Conservation (phyloP, 208 protist genomes). For the Endotrypanum monterogeii region DNA sequence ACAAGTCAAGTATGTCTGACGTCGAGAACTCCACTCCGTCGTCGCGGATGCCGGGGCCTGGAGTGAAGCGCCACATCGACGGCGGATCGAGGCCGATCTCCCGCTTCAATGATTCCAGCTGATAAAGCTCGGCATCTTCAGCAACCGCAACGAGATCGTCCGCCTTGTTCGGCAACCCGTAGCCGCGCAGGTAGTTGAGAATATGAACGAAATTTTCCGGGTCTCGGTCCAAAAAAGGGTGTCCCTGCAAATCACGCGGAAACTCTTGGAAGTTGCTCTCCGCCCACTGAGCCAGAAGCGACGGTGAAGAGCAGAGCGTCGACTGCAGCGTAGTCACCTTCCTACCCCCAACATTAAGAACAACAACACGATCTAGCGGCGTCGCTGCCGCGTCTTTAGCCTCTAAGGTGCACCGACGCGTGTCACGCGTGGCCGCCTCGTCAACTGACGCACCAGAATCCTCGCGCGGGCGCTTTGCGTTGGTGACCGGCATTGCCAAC, state of each 20-base stretch:
- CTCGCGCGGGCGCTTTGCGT: conserved; percentile 13
- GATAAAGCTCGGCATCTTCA: conserved; percentile 75
- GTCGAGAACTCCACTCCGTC: conserved; percentile 71
- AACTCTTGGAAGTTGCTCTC: conserved; percentile 62
- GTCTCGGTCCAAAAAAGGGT: conserved; percentile 88
- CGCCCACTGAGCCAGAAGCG: conserved; percentile 64
- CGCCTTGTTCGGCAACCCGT: conserved; percentile 64
- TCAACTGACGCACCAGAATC: conserved; percentile 11
- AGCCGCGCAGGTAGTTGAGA: conserved; percentile 87
- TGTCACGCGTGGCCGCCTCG: conserved; percentile 11
- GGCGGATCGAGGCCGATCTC: conserved; percentile 57
- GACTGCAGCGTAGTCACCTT: conserved; percentile 68
- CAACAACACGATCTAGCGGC: conserved; percentile 33
- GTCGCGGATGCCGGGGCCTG: conserved; percentile 67
- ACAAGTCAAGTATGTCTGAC: conserved; percentile 71
- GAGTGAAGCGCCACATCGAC: conserved; percentile 66
- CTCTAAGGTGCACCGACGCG: conserved; percentile 3
- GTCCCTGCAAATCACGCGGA: conserved; percentile 69
- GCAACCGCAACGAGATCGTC: conserved; percentile 72
- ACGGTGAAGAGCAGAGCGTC: conserved; percentile 69
- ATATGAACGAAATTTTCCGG: conserved; percentile 72
- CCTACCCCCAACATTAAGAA: conserved; percentile 80
- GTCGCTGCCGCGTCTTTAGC: conserved; percentile 15
- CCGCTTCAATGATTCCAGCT: conserved; percentile 48
- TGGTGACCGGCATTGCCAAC: conserved; percentile 2